phyloP scores from a whole-genome alignment of 441 rosid genomes.

The Isatis lusitanica region DNA sequence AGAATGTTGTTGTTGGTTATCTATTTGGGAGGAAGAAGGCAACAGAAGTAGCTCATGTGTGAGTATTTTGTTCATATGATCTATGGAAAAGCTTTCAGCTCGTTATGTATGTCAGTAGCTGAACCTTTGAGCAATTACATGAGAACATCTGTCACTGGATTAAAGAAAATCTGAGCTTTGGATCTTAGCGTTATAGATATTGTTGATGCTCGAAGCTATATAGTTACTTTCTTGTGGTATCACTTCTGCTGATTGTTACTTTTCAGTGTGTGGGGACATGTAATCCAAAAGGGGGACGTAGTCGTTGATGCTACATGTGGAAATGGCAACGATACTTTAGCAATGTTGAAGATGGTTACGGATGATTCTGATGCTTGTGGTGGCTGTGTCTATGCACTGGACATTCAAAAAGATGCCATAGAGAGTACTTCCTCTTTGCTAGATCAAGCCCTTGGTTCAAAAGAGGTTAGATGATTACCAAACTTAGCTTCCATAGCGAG shows the following conservation, averaged over 20 bases:
- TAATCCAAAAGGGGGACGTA: constrained; percentile 64
- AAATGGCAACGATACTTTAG: constrained; percentile 80
- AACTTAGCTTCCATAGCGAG: neutral
- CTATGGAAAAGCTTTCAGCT: neutral
- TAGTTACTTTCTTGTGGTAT: neutral
- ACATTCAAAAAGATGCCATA: constrained; percentile 72
- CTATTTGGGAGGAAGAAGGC: constrained; percentile 79
- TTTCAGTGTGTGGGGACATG: constrained; percentile 75
- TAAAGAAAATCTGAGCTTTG: neutral
- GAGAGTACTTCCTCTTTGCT: constrained; percentile 55
- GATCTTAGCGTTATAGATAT: neutral
- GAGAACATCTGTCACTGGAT: neutral
- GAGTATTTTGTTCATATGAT: constrained; percentile 28
- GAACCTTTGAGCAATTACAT: neutral
- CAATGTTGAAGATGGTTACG: constrained; percentile 67
- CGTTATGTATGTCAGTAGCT: neutral
- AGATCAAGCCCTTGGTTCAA: constrained; percentile 43
- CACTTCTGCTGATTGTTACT: neutral
- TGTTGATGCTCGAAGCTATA: neutral
- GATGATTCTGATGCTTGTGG: constrained; percentile 44
- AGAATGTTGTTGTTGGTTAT: constrained; percentile 68
- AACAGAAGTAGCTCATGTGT: constrained; percentile 94
- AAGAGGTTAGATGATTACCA: constrained; percentile 52
- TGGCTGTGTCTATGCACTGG: constrained; percentile 76
- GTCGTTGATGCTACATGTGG: constrained; percentile 92